Evolutionary conservation across 345 rosid species (phyloP).

Genomic region (Brassica juncea): DNA sequence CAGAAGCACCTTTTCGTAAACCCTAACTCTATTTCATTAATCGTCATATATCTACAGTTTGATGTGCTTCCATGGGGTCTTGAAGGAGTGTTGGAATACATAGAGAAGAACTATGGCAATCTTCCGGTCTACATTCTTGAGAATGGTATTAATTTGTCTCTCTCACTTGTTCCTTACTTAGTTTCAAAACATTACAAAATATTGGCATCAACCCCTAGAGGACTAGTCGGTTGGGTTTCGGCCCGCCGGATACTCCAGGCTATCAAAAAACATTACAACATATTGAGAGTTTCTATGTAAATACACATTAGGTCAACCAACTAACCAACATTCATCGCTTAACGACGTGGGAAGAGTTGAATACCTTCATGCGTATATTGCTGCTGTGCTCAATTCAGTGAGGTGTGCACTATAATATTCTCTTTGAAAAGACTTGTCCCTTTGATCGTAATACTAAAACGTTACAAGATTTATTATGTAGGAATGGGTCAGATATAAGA

Average conservation of each 20-base stretch:
- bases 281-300: not conserved
- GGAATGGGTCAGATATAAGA: slow-evolving; percentile 50
- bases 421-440: not conserved
- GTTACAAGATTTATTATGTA: not conserved
- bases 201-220: too few relatives aligned
- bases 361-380: slow-evolving; percentile 41
- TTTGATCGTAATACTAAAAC: not conserved
- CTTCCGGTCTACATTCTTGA: slow-evolving; percentile 47
- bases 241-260: too few relatives aligned
- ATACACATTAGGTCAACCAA: slow-evolving; percentile 34
- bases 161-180: not conserved
- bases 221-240: too few relatives aligned
- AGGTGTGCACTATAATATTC: slow-evolving; percentile 23
- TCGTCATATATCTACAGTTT: slow-evolving; percentile 28
- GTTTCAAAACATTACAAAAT: not conserved
- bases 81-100: slow-evolving; percentile 36
- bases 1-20: not conserved
- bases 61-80: slow-evolving; percentile 41
- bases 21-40: not conserved
- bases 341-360: slow-evolving; percentile 43
- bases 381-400: slow-evolving; percentile 41
- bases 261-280: not conserved
- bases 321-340: slow-evolving; percentile 33
- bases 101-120: slow-evolving; percentile 42
- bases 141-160: slow-evolving; percentile 34